Conservation (phyloP, 176 grass and related monocot species). For the Poa annua region DNA sequence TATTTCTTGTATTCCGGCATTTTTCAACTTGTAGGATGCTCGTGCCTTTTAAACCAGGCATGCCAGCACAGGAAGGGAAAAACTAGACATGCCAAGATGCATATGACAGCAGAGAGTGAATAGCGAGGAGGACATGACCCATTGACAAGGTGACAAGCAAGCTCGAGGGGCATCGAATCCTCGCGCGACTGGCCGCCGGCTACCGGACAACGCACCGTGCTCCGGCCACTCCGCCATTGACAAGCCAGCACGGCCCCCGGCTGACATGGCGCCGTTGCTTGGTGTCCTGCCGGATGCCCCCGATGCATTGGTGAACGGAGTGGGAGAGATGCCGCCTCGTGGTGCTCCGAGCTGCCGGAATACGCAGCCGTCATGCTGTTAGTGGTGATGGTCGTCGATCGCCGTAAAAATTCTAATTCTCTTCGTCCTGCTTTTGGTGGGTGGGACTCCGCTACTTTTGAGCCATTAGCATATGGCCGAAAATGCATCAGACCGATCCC, state of each 20-base stretch:
- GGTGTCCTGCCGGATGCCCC: background rate
- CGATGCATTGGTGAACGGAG: background rate
- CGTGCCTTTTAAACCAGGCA: too few species aligned
- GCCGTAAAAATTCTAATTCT: background rate
- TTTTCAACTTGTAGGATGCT: too few species aligned
- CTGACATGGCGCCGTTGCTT: slow-evolving; percentile 36
- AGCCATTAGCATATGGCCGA: background rate
- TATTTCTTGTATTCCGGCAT: too few species aligned
- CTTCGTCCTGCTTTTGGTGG: background rate
- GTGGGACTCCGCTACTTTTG: background rate
- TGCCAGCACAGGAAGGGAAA: background rate
- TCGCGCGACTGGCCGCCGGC: background rate
- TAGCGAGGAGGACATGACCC: background rate
- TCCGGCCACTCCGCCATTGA: slow-evolving; percentile 41
- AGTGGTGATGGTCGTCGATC: slow-evolving; percentile 2
- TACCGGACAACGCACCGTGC: background rate
- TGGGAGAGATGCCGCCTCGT: background rate
- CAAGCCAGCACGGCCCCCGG: slow-evolving; percentile 37
- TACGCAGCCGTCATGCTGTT: slow-evolving; percentile 16
- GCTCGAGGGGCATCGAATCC: slow-evolving; percentile 28
- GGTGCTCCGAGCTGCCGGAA: slow-evolving; percentile 8
- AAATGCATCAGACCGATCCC: background rate
- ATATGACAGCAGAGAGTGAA: background rate
- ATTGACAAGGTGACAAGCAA: slow-evolving; percentile 3
- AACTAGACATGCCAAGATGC: background rate